Evolutionary conservation across 106 monocot genomes (phyloP), one percentile per base, ranked within the genome.

Genomic region (Iris macrosiphon): DNA sequence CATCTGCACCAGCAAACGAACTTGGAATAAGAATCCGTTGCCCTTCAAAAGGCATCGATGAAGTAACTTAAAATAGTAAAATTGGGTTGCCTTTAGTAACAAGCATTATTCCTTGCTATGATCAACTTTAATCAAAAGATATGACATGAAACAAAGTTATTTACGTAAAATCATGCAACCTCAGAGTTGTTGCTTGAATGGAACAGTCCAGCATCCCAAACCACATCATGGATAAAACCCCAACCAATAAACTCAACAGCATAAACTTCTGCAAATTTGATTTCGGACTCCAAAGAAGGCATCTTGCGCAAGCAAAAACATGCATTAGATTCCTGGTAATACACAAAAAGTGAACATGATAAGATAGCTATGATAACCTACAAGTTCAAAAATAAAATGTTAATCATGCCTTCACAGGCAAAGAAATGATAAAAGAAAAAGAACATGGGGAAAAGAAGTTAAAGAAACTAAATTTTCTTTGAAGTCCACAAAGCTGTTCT

Each of bases 201-300:
- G 45, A 69, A 42, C 12, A 22, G 39, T 49, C 68, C 52, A 33
- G 49, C 25, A 28, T 52, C 68, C 50, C 63, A 49, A 48, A 44
- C 47, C 15, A 32, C 39, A 14, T 45, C 63, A 42, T 64, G 42
- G n/a, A 93, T 53, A 40, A 54, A 65, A 22, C 93, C 87, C 60
- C 45, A 59, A 18, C 62, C 72, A 55, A 61, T 66, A 32, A 46
- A 63, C 50, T 93, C 83, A 34, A 83, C 70, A 60, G 80, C 93
- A 75, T 93, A 93, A 21, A 88, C 55, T 67, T 93, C 67, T 21
- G 79, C 71, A 69, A 80, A 93, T 69, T 50, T 67, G 34, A 87
- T 63, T 69, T 83, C 77, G 58, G 32, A 28, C 51, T 65, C 65
- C 31, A 64, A 40, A 22, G 56, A 37, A 25, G 51, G 40, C 14